Evolutionary conservation across 2,329 filamentous ascomycete species (phyloP).

Genomic region (Didymella pinodella): DNA sequence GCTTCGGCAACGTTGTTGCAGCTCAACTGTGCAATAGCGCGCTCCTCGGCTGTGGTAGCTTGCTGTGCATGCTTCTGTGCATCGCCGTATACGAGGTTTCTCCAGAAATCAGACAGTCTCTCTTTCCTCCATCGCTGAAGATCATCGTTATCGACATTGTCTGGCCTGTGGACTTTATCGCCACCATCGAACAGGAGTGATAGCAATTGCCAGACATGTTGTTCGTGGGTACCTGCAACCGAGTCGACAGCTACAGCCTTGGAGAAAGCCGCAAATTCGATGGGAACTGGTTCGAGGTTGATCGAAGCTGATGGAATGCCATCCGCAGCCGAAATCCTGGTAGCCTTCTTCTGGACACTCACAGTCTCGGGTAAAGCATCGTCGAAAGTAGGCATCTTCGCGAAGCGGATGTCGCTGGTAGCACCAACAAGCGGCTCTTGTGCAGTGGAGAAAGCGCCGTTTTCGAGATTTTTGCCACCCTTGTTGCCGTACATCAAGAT

Average conservation of each 20-base stretch:
- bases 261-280: constrained; percentile 62
- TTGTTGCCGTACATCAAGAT: constrained; percentile 71
- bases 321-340: constrained; percentile 54
- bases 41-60: constrained; percentile 76
- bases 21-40: constrained; percentile 80
- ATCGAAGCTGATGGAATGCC: constrained; percentile 68
- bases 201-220: constrained; percentile 83
- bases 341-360: constrained; percentile 63
- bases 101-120: constrained; percentile 73
- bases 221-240: constrained; percentile 64
- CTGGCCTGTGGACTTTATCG: constrained; percentile 32
- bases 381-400: constrained; percentile 63
- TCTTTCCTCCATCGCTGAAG: constrained; percentile 59
- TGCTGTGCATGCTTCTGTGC: constrained; percentile 60
- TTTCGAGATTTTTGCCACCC: constrained; percentile 52
- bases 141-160: constrained; percentile 55
- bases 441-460: constrained; percentile 62
- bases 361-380: constrained; percentile 64
- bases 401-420: constrained; percentile 70
- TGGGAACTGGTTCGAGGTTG: constrained; percentile 56
- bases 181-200: constrained; percentile 82
- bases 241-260: constrained; percentile 51
- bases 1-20: constrained; percentile 82
- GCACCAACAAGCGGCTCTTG: constrained; percentile 69
- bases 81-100: constrained; percentile 50